Base-by-base conservation (phyloP, 2,329 filamentous ascomycete species). In the Penicillium nordicum region DNA sequence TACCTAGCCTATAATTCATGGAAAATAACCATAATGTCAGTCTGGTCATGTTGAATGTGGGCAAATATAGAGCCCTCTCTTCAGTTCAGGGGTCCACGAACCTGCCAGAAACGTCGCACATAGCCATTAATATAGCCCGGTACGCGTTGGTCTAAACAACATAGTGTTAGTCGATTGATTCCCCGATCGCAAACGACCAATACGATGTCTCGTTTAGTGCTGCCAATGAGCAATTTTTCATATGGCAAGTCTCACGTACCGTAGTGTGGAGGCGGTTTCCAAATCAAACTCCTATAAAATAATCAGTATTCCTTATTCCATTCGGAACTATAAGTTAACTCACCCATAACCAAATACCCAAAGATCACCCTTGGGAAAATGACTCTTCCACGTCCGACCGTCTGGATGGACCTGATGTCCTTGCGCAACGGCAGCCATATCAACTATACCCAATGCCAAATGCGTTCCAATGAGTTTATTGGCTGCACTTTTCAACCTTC, bases 271-370 rank as follows among this genome's bases (percentile, higher is more conserved):
- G 94, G 94, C 55, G 94, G 93, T 74, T 97, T 99, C 92, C 92
- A 99, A 67, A 99, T 97, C 72, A 99, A 78, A 73, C 92, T 96
- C 77, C 93, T 94, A 50, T 25, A 45, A 38, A 29, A n/a, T 32
- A 40, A 21, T 65, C 18, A 58, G 44, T 16, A 30, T 46, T 45
- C 14, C 5, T 32, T 25, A 34, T 27, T 16, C 9, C 14, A 46
- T 25, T 11, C 18, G 5, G 11, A 34, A 41, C 8, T n/a, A 44
- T 29, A 5, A n/a, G 3, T 36, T n/a, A 30, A 78, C 81, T 63
- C 79, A 96, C 93, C 93, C 94, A 71, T 97, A 99, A 60, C 94
- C 94, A 75, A 96, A 97, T 44, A 99, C 80, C 94, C 94, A 99
- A 68, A 97, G 92, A 70, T 96, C 90, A 36, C 83, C 79, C 25